A percentile compares a stretch with the other conserved stretches of the same genome.
These are phyloP conservation scores for Yamadazyma membranifaciens DNA, from an alignment of 1,139 yeast genomes.

Conservation along the genomic window DNA sequence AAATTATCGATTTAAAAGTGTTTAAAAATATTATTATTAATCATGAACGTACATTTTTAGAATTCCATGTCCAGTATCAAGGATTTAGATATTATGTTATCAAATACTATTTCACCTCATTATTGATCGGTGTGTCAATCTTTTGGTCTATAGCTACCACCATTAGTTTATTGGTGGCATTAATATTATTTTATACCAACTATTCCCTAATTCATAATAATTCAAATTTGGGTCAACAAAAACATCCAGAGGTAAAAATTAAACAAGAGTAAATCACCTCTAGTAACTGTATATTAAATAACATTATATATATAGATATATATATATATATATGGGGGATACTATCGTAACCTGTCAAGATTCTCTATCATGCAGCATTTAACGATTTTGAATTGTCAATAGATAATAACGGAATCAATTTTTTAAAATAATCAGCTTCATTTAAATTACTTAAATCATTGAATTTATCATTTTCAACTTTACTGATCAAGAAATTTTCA, in stretches of 20 bases:
- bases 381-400: constrained; percentile 36
- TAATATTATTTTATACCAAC: constrained; percentile 4
- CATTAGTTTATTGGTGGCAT: constrained; percentile 24
- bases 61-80: constrained; percentile 38
- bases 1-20: not conserved
- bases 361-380: constrained; percentile 29
- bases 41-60: constrained; percentile 15
- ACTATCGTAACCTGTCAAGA: too few species aligned
- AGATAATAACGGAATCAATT: constrained; percentile 40
- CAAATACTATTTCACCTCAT: constrained; percentile 44
- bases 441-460: constrained; percentile 20
- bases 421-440: constrained; percentile 37
- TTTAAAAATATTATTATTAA: constrained; percentile 11
- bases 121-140: constrained; percentile 47
- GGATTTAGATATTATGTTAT: constrained; percentile 61
- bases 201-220: not conserved
- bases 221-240: not conserved
- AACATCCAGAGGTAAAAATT: not conserved
- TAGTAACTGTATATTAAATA: too few species aligned
- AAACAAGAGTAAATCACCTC: not conserved
- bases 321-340: too few species aligned
- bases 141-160: constrained; percentile 48
- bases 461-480: constrained; percentile 37
- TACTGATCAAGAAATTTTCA: constrained; percentile 48
- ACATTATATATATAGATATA: not conserved